A percentile compares a stretch with the other conserved stretches of the same genome.
Conservation (phyloP, 805 yeast species). For the Myxozyma vanderwaltii region DNA sequence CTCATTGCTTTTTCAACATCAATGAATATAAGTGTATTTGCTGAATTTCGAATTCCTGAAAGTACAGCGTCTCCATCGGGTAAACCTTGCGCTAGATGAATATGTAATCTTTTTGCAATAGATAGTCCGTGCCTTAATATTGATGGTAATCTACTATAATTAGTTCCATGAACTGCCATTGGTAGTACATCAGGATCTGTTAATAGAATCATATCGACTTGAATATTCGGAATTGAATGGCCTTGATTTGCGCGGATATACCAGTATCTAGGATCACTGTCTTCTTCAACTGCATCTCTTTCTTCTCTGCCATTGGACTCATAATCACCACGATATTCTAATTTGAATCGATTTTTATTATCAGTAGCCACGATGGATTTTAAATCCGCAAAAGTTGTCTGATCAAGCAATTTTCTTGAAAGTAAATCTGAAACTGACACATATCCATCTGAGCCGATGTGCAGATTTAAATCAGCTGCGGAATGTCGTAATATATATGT, state of each 20-base stretch:
- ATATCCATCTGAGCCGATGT: constrained; percentile 70
- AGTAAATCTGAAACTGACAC: constrained; percentile 58
- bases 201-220: constrained; percentile 45
- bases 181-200: constrained; percentile 50
- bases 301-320: background rate
- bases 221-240: constrained; percentile 58
- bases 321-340: constrained; percentile 45
- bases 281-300: constrained; percentile 4
- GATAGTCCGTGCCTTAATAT: constrained; percentile 58
- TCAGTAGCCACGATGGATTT: constrained; percentile 62
- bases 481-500: constrained; percentile 84
- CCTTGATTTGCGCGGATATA: constrained; percentile 91
- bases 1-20: constrained; percentile 55
- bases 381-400: constrained; percentile 61
- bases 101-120: constrained; percentile 76
- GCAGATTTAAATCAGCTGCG: constrained; percentile 66
- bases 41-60: constrained; percentile 71
- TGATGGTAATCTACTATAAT: constrained; percentile 45
- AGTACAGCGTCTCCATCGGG: constrained; percentile 53
- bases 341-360: constrained; percentile 68
- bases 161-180: constrained; percentile 80
- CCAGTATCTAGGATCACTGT: constrained; percentile 22
- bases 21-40: constrained; percentile 63
- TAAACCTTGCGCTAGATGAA: constrained; percentile 75
- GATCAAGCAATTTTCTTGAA: constrained; percentile 58